phyloP scores from a whole-genome alignment of 1,139 yeast species.

The Suhomyces kunorum region DNA sequence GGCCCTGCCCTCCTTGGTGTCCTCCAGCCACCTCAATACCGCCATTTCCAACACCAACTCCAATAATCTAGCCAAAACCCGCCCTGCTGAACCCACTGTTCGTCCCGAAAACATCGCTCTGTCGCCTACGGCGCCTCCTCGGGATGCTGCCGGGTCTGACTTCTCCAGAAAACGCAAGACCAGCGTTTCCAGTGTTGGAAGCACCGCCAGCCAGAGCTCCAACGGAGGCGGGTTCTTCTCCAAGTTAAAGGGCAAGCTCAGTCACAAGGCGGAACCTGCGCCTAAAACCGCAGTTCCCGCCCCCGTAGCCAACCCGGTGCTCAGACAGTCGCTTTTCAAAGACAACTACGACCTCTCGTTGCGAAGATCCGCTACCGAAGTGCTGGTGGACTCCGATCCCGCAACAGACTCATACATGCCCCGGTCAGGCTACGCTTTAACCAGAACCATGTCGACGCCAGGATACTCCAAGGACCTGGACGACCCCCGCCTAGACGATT shows the following conservation, averaged over 20 bases:
- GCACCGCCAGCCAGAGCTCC: constrained; percentile 19
- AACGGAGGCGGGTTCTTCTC: constrained; percentile 37
- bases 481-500: constrained; percentile 62
- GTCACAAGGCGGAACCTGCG: constrained; percentile 6
- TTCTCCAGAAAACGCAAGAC: constrained; percentile 19
- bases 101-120: constrained; percentile 29
- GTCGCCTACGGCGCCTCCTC: constrained; percentile 10
- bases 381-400: background rate
- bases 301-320: constrained; percentile 8
- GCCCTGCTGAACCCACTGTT: constrained; percentile 38
- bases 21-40: constrained; percentile 27
- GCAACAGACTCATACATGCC: background rate
- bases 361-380: constrained; percentile 4
- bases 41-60: constrained; percentile 40
- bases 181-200: constrained; percentile 21
- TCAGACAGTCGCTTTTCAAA: constrained; percentile 14
- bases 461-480: constrained; percentile 13
- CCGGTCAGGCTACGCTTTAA: background rate
- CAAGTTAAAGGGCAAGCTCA: constrained; percentile 38
- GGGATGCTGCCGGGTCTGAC: constrained; percentile 9
- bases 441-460: constrained; percentile 23
- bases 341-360: constrained; percentile 15
- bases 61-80: constrained; percentile 32
- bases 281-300: background rate
- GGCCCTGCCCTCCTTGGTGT: background rate